A percentile compares a stretch with the other conserved stretches of the same genome.
These are phyloP conservation scores for Leccinum subgranulosum DNA, from an alignment of 768 basidiomycete species.

Conservation along the genomic window DNA sequence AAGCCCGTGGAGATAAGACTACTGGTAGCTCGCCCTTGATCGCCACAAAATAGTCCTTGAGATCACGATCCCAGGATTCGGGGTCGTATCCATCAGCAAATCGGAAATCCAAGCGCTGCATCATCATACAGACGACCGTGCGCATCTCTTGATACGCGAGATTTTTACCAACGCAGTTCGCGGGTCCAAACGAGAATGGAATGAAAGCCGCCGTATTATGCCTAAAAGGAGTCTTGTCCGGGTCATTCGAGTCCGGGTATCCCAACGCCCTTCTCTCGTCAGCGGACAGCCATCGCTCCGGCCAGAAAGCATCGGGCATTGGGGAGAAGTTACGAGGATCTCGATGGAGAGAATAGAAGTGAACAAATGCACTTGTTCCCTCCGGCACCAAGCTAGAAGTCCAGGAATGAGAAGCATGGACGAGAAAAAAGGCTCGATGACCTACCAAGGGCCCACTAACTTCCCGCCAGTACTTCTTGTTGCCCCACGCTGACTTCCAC, in stretches of 20 bases:
- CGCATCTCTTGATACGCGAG: slow-evolving; percentile 44
- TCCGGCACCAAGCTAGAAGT: slow-evolving; percentile 41
- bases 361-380: slow-evolving; percentile 42
- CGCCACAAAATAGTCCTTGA: slow-evolving; percentile 39
- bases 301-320: slow-evolving; percentile 41
- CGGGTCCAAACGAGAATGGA: slow-evolving; percentile 44
- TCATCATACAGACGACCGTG: slow-evolving; percentile 34
- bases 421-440: slow-evolving; percentile 1
- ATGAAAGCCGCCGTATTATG: slow-evolving; percentile 40
- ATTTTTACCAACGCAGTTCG: slow-evolving; percentile 43
- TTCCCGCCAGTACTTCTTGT: slow-evolving; percentile 36
- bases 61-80: slow-evolving; percentile 30
- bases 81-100: slow-evolving; percentile 38
- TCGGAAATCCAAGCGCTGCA: slow-evolving; percentile 40
- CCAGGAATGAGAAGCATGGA: slow-evolving; percentile 8
- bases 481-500: slow-evolving; percentile 43
- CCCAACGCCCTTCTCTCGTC: slow-evolving; percentile 25
- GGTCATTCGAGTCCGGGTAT: slow-evolving; percentile 22
- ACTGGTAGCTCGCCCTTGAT: slow-evolving; percentile 34
- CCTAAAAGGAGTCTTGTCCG: slow-evolving; percentile 28
- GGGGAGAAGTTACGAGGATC: slow-evolving; percentile 46
- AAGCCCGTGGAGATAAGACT: slow-evolving; percentile 33
- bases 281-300: slow-evolving; percentile 41
- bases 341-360: slow-evolving; percentile 43
- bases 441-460: slow-evolving; percentile 40